Base-by-base conservation (phyloP, 768 basidiomycete species). In the Lentinula lateritia region DNA sequence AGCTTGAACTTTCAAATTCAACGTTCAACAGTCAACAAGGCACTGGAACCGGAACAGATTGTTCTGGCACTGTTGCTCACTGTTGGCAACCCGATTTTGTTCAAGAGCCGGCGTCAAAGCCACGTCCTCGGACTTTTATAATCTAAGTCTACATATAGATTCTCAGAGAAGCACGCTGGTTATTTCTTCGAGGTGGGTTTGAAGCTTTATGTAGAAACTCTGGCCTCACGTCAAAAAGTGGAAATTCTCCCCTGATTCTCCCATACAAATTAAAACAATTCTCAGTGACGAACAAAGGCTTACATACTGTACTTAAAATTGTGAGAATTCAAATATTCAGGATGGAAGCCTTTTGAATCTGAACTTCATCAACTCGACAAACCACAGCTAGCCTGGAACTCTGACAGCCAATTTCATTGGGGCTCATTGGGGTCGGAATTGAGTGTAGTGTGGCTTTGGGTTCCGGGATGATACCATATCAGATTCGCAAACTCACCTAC, bases 401-500 rank as follows among this genome's bases (percentile, higher is more conserved):
- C 8, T 5, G 18, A 48, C 10, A 48, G 6, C 46, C 46, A 20
- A 28, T 28, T 3, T 10, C 46, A 18, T 12, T 28, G 28, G 28
- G 28, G 8, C 23, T 23, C 46, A 8, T 20, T 46, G 46, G 8
- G 46, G 18, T 48, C 18, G 28, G 46, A 48, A 20, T n/a, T 23
- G 46, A 9, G 18, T 23, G 46, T 23, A 48, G 20, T 9, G 20
- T 48, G 0, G 8, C 20, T 48, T 12, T 48, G 46, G 6, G 46
- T 20, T 23, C n/a, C 16, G 46, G 23, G 38, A 56, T 41, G 34
- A 28, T 43, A 6, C 54, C 38, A 56, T 15, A 36, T 28, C 36
- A 56, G 54, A 56, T 43, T 56, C 54, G 41, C 39, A 56, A 20
- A 56, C 36, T 41, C 28, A 35, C n/a, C 13, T 56, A 56, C 41